Percentiles rank a stretch among this genome's conserved stretches.
Evolutionary conservation across 2,329 filamentous ascomycete genomes (phyloP).

Genomic region (Drechslerella dactyloides): DNA sequence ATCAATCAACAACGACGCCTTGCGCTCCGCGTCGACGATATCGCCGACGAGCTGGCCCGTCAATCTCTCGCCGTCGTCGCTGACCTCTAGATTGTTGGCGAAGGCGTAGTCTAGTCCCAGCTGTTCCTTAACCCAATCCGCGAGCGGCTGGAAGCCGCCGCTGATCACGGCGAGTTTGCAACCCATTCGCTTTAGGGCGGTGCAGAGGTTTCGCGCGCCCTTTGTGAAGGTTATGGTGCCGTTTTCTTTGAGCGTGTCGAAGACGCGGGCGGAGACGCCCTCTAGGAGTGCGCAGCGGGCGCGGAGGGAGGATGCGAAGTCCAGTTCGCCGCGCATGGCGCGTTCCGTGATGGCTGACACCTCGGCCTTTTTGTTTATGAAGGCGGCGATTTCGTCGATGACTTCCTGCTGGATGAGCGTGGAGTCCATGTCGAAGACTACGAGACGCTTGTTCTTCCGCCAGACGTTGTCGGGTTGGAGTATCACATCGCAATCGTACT

Average conservation of each 20-base stretch:
- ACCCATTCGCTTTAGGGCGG: constrained; percentile 75
- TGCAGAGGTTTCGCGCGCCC: constrained; percentile 77
- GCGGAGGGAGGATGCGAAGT: constrained; percentile 83
- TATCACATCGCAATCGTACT: constrained; percentile 86
- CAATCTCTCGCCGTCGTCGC: constrained; percentile 64
- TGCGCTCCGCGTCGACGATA: constrained; percentile 78
- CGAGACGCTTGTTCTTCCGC: constrained; percentile 79
- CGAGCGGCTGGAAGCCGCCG: constrained; percentile 88
- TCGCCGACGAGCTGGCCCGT: constrained; percentile 75
- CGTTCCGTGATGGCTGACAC: constrained; percentile 88
- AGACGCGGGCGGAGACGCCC: constrained; percentile 78
- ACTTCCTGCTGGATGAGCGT: constrained; percentile 97
- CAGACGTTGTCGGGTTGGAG: constrained; percentile 76
- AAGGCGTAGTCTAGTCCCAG: constrained; percentile 85
- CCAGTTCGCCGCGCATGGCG: constrained; percentile 94
- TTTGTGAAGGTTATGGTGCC: constrained; percentile 76
- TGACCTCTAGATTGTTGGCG: constrained; percentile 79
- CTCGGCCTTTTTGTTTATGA: constrained; percentile 78
- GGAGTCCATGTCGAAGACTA: constrained; percentile 98
- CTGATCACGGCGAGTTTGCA: constrained; percentile 89
- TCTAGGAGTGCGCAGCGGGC: constrained; percentile 80
- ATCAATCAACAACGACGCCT: constrained; percentile 72
- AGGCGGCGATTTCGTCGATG: constrained; percentile 90
- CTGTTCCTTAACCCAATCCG: constrained; percentile 79
- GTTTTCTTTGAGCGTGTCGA: constrained; percentile 72